phyloP scores from a whole-genome alignment of 1,284 basidiomycete genomes.

The Microbotryum violaceum region DNA sequence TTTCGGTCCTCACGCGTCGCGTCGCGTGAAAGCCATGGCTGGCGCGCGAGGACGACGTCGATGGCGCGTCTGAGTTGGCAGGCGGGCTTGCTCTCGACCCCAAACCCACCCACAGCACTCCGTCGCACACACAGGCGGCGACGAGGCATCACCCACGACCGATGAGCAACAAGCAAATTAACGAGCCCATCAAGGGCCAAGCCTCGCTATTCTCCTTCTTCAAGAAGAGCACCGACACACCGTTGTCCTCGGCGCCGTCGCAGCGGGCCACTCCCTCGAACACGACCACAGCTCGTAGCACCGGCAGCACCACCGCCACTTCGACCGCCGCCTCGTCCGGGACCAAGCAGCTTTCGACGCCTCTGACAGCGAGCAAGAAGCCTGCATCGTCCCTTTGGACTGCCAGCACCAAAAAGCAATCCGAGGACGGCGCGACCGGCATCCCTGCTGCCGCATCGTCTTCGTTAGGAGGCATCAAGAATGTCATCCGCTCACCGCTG shows the following conservation, averaged over 20 bases:
- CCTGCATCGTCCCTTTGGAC: slow-evolving; percentile 19
- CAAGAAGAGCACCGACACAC: slow-evolving; percentile 26
- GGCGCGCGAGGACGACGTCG: background rate
- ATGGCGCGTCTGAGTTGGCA: background rate
- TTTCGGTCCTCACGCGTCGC: background rate
- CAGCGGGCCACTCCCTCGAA: slow-evolving; percentile 31
- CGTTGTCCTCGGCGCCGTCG: slow-evolving; percentile 11
- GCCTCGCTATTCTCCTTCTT: slow-evolving; percentile 45
- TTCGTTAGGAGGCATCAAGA: no score
- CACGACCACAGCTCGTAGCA: slow-evolving; percentile 24
- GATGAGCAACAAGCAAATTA: slow-evolving; percentile 12
- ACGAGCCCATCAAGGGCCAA: slow-evolving; percentile 13
- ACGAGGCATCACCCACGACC: background rate
- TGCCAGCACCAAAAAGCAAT: no score
- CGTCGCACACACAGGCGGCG: background rate
- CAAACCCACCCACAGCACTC: background rate
- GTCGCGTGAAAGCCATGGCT: background rate
- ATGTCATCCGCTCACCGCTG: no score
- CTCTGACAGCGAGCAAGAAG: background rate
- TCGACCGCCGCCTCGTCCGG: background rate
- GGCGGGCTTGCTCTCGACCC: background rate
- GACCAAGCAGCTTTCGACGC: no score
- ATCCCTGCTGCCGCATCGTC: no score
- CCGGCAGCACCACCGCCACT: background rate
- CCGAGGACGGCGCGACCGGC: no score